Evolutionary conservation across 1,284 basidiomycete species (phyloP).

Genomic region (Marasmius oreades): DNA sequence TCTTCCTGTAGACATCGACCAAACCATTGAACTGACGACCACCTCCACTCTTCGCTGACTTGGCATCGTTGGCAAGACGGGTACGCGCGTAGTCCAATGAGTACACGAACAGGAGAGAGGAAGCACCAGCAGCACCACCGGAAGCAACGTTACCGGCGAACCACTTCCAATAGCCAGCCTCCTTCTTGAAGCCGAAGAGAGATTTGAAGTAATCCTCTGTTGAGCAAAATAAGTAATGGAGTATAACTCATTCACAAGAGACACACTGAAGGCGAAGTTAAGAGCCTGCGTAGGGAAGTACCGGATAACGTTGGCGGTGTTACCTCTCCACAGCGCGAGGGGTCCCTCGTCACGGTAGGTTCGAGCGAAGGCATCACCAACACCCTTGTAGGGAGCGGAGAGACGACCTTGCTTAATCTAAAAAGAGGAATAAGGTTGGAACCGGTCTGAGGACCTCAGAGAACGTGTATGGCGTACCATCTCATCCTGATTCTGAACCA

Average conservation of each 20-base stretch:
- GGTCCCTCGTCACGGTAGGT: constrained; percentile 92
- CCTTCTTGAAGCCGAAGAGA: constrained; percentile 89
- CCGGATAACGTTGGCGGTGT: constrained; percentile 97
- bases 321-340: constrained; percentile 90
- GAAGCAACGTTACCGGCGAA: constrained; percentile 92
- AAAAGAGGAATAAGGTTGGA: constrained; percentile 2
- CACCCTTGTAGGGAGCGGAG: constrained; percentile 88
- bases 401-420: constrained; percentile 97
- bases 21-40: constrained; percentile 94
- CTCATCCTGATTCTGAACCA: constrained; percentile 98
- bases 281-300: constrained; percentile 97
- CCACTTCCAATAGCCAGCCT: constrained; percentile 87
- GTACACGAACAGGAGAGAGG: constrained; percentile 96
- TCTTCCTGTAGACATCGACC: constrained; percentile 93
- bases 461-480: constrained; percentile 50
- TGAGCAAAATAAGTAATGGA: constrained; percentile 12
- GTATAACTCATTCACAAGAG: neutral
- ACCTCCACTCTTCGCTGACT: constrained; percentile 89
- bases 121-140: constrained; percentile 96
- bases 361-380: constrained; percentile 84
- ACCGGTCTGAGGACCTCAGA: neutral
- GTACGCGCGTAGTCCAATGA: constrained; percentile 97
- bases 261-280: constrained; percentile 93
- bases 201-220: constrained; percentile 97
- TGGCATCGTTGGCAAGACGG: constrained; percentile 95